Percentiles rank a stretch among this genome's conserved stretches.
Conservation (phyloP, 2,329 filamentous ascomycete species). For the Aspergillus calidoustus region DNA sequence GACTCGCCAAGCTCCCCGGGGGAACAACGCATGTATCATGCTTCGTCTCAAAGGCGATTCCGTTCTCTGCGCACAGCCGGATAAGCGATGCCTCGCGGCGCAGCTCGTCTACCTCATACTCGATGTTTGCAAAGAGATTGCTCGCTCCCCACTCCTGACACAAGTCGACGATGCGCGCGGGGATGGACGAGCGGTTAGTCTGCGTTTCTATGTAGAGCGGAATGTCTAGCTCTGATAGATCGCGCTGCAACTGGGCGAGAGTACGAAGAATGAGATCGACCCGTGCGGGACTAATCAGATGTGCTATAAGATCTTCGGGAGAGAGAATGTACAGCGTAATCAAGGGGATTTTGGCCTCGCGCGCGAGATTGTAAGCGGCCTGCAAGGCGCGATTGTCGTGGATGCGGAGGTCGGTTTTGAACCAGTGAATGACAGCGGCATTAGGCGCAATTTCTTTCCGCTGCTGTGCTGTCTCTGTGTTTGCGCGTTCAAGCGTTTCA, state of each 20-base stretch:
- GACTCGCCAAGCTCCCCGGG: slow-evolving; percentile 69
- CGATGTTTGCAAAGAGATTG: slow-evolving; percentile 80
- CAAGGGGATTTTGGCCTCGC: slow-evolving; percentile 69
- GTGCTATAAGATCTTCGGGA: slow-evolving; percentile 83
- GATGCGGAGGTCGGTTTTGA: slow-evolving; percentile 78
- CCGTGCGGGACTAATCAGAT: slow-evolving; percentile 71
- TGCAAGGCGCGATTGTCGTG: slow-evolving; percentile 74
- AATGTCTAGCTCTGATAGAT: slow-evolving; percentile 73
- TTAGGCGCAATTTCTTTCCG: slow-evolving; percentile 60
- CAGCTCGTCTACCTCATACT: slow-evolving; percentile 91
- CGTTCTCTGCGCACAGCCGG: slow-evolving; percentile 62
- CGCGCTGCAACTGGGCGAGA: slow-evolving; percentile 65
- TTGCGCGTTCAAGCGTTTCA: slow-evolving; percentile 64
- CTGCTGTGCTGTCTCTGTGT: slow-evolving; percentile 62
- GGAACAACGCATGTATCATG: slow-evolving; percentile 84
- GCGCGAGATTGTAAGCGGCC: slow-evolving; percentile 69
- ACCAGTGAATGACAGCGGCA: slow-evolving; percentile 82
- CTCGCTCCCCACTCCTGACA: slow-evolving; percentile 73
- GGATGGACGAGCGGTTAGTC: slow-evolving; percentile 66
- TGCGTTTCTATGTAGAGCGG: slow-evolving; percentile 78
- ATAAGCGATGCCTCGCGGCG: slow-evolving; percentile 74
- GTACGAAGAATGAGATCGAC: slow-evolving; percentile 83
- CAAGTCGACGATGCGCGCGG: slow-evolving; percentile 65
- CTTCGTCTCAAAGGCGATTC: slow-evolving; percentile 70
- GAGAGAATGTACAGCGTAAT: slow-evolving; percentile 79